These are phyloP conservation scores for Laetiporus sulphureus DNA, from an alignment of 1,284 basidiomycete genomes.

Conservation along the genomic window DNA sequence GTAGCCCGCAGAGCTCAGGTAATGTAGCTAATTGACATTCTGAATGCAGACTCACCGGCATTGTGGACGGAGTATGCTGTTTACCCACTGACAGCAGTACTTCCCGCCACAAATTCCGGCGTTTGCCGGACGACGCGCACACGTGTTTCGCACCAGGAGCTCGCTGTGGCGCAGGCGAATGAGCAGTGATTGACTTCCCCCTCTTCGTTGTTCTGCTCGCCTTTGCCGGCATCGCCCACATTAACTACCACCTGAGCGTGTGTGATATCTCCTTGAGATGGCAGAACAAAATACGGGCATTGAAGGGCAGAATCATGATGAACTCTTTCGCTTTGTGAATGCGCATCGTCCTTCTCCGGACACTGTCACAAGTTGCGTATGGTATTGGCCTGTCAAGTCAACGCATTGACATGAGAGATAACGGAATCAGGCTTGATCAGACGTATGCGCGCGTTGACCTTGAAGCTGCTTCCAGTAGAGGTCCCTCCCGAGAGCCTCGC, in stretches of 20 bases:
- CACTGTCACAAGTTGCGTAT: conserved; percentile 69
- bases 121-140: too few species aligned
- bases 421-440: conserved; percentile 60
- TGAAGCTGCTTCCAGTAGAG: conserved; percentile 77
- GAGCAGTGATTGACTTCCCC: background rate
- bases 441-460: conserved; percentile 72
- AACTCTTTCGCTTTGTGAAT: conserved; percentile 13
- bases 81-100: too few species aligned
- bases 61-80: too few species aligned
- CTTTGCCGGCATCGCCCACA: background rate
- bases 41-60: background rate
- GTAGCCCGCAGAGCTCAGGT: conserved; percentile 1
- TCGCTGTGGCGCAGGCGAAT: too few species aligned
- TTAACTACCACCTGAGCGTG: background rate
- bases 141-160: too few species aligned
- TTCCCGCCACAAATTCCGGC: too few species aligned
- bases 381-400: too few species aligned
- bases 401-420: background rate
- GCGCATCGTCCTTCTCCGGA: conserved; percentile 57
- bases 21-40: background rate
- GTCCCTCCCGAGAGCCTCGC: conserved; percentile 54
- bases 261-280: too few species aligned
- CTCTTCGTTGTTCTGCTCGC: background rate
- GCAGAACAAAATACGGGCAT: too few species aligned
- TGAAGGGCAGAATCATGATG: too few species aligned